Evolutionary conservation across 306 rosid species (phyloP).

Genomic region (Dryas drummondii): DNA sequence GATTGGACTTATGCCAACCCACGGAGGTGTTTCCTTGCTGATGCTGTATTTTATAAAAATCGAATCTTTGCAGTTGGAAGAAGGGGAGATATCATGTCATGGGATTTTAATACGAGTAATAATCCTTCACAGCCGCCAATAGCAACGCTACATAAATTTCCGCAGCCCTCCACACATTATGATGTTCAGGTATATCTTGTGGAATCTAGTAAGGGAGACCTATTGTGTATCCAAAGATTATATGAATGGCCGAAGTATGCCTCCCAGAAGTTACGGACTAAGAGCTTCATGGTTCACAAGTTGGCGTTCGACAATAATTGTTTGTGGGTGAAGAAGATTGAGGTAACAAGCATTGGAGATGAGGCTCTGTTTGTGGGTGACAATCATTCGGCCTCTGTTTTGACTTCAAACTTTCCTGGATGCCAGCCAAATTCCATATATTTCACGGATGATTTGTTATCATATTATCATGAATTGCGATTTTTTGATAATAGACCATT

Average conservation of each 20-base stretch:
- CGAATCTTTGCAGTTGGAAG: neutral
- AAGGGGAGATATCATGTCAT: neutral
- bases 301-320: neutral
- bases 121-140: neutral
- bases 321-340: neutral
- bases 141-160: too few relatives aligned
- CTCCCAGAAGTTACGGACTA: too few relatives aligned
- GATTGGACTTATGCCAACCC: neutral
- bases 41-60: neutral
- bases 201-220: neutral
- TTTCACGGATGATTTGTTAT: neutral
- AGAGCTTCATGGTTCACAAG: neutral
- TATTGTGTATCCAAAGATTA: neutral
- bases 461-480: too few relatives aligned
- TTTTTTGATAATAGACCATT: too few relatives aligned
- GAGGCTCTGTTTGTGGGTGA: neutral
- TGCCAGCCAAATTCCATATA: neutral
- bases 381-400: neutral
- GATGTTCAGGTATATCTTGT: neutral
- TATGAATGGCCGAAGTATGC: too few relatives aligned
- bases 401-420: neutral
- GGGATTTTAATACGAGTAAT: neutral
- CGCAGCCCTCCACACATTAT: too few relatives aligned
- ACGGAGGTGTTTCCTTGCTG: neutral
- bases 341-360: neutral